Evolutionary conservation across 768 basidiomycete genomes (phyloP).

Genomic region (Tubosaeta sp.): DNA sequence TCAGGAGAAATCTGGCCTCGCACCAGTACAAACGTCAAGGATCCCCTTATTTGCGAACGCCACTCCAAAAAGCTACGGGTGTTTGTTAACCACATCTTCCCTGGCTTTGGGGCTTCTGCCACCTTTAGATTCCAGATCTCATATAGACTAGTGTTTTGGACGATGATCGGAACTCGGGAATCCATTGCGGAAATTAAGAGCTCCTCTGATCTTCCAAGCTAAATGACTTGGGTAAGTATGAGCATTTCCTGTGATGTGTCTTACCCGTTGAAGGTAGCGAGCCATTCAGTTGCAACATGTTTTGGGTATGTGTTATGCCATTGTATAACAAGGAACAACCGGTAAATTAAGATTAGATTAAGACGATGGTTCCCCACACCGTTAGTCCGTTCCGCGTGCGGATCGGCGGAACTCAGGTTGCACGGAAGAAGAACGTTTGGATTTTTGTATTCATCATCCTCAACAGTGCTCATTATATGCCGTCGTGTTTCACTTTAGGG

Average conservation of each 20-base stretch:
- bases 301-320: too few species aligned
- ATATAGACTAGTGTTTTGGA: too few species aligned
- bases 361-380: neutral
- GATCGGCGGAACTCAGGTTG: neutral
- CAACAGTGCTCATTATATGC: neutral
- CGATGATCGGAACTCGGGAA: too few species aligned
- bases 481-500: neutral
- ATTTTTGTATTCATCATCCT: neutral
- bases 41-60: neutral
- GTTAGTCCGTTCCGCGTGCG: neutral
- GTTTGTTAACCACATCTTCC: neutral
- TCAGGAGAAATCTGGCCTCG: neutral
- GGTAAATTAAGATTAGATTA: too few species aligned
- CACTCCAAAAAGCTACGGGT: constrained; percentile 1
- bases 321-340: too few species aligned
- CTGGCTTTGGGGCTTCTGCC: too few species aligned
- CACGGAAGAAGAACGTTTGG: neutral
- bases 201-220: too few species aligned
- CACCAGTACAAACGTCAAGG: neutral
- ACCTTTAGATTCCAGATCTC: too few species aligned
- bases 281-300: neutral
- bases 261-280: too few species aligned
- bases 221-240: too few species aligned
- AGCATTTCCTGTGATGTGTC: too few species aligned
- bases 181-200: neutral